Base-by-base conservation (phyloP, 148 eudicot genomes). In the Mesembryanthemum crystallinum region DNA sequence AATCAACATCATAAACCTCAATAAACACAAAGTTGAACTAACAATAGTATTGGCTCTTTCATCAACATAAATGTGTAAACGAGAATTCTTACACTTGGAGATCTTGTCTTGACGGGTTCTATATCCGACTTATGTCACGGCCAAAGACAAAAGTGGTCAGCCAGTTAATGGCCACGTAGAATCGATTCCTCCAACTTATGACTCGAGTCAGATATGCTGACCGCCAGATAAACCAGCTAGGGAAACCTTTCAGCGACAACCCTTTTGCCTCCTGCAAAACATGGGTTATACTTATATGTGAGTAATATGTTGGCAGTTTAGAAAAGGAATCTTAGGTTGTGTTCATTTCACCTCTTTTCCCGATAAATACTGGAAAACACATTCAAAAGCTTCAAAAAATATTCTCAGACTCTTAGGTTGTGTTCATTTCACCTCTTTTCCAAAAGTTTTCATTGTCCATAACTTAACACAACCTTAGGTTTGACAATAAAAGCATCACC, bases 131-230 rank as follows among this genome's bases (percentile, higher is more conserved):
- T 72, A 90, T 90, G 78, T 92, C 98, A 69, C 98, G 97, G 58
- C 98, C 98, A 76, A 95, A 91, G 55, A 92, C 76, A n/a, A 92
- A 76, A 24, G 98, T 95, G 0, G 98, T 95, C 57, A 87, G 66
- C 98, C 98, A 95, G 79, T 95, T 95, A 74, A 90, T 86, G 24
- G 92, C 92, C 58, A 95, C 98, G 47, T 95, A 95, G 72, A 95
- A 88, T 62, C 97, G 85, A 82, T 95, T 95, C 79, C 98, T 92
- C 98, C 98, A 95, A 85, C 97, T 95, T 64, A 92, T 73, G 64
- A 95, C 94, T 13, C 98, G 92, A 5, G 98, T 92, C 54, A 95
- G 96, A 84, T 95, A 95, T 0, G 98, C 98, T 2, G 98, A 95
- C 25, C 98, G 86, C 98, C 98, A 95, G 65, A 95, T 82, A 65